Conservation (phyloP, 129 eudicot species). For the Heracleum sosnowskyi region DNA sequence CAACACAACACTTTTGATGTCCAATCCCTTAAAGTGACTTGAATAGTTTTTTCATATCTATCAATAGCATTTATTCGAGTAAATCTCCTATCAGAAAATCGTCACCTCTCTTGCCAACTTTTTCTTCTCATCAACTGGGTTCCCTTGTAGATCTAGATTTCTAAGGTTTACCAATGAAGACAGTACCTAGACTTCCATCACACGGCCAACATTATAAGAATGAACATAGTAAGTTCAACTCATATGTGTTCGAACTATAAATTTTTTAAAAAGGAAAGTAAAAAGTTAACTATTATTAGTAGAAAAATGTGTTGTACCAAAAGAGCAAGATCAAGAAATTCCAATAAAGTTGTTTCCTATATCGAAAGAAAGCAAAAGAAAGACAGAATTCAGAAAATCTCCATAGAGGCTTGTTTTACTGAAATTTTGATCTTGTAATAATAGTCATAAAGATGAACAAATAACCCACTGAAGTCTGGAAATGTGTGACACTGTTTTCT, state of each 20-base stretch:
- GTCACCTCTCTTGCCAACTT: constrained; percentile 54
- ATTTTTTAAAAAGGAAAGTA: too few relatives aligned
- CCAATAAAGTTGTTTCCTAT: constrained; percentile 69
- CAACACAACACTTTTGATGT: not conserved
- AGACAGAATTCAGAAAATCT: not conserved
- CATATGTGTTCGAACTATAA: not conserved
- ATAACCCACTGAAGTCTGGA: not conserved
- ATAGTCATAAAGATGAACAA: not conserved
- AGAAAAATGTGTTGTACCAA: not conserved
- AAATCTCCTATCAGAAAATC: not conserved
- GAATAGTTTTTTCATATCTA: not conserved
- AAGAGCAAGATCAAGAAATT: constrained; percentile 2
- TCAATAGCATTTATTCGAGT: not conserved
- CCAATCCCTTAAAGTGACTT: not conserved
- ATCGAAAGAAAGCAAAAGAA: constrained; percentile 25
- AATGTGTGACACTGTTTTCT: not conserved
- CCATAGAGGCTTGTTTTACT: not conserved
- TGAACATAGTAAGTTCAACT: too few relatives aligned
- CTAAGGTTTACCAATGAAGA: constrained; percentile 58
- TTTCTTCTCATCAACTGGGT: constrained; percentile 77
- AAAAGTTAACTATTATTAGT: too few relatives aligned
- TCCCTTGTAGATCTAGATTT: constrained; percentile 78
- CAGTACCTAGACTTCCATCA: constrained; percentile 46
- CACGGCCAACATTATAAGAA: not conserved
- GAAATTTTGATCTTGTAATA: not conserved